Percentiles rank a stretch among this genome's conserved stretches.
These are phyloP conservation scores for Eremothecium cymbalariae DNA, from an alignment of 1,139 yeast genomes.

Conservation along the genomic window DNA sequence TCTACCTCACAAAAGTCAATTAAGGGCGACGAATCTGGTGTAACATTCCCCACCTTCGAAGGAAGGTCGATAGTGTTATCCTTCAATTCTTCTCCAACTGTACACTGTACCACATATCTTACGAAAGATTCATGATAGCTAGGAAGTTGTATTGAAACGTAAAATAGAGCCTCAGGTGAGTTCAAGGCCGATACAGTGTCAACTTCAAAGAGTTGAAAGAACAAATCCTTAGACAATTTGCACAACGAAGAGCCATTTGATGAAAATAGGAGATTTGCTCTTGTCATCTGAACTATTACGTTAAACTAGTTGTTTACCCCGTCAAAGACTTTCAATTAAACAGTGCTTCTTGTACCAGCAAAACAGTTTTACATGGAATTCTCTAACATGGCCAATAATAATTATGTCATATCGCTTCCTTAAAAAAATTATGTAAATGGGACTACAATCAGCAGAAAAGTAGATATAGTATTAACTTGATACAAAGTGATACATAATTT, in stretches of 20 bases:
- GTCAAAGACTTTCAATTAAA: too few relatives aligned
- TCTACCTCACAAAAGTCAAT: conserved; percentile 16
- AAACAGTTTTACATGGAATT: too few relatives aligned
- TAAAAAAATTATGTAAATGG: too few relatives aligned
- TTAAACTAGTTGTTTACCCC: too few relatives aligned
- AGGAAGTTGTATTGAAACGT: conserved; percentile 14
- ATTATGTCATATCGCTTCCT: too few relatives aligned
- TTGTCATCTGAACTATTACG: too few relatives aligned
- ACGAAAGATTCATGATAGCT: conserved; percentile 10
- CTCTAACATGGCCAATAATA: too few relatives aligned
- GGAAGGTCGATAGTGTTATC: conserved; percentile 14
- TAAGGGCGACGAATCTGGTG: conserved; percentile 8
- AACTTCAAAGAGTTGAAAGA: conserved; percentile 1
- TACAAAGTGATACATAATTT: too few relatives aligned
- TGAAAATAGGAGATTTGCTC: conserved; percentile 7
- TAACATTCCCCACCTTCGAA: conserved; percentile 8
- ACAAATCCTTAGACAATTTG: conserved; percentile 8
- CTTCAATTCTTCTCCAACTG: conserved; percentile 10
- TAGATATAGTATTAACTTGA: too few relatives aligned
- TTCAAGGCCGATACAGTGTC: background rate
- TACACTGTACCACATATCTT: conserved; percentile 8
- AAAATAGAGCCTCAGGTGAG: conserved; percentile 1
- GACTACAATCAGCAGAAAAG: too few relatives aligned
- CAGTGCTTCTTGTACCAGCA: too few relatives aligned
- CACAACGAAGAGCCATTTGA: conserved; percentile 1